Evolutionary conservation across 768 basidiomycete species (phyloP).

Genomic region (Erythrobasidium yunnanense): DNA sequence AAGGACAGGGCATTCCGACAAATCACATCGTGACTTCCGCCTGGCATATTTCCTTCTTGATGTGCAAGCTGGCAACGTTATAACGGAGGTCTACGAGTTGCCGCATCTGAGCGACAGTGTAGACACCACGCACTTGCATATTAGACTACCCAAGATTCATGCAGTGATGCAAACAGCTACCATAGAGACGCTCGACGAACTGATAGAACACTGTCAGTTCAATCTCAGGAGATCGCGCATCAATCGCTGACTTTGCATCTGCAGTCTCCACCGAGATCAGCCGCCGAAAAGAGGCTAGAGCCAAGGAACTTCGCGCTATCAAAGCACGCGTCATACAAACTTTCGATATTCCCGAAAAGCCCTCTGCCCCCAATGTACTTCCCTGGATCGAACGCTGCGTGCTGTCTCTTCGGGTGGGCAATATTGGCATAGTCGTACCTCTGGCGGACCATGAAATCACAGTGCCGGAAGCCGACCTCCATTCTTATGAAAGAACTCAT

Average conservation of each 20-base stretch:
- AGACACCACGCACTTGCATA: constrained; percentile 24
- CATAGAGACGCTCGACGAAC: constrained; percentile 78
- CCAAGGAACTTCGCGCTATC: constrained; percentile 66
- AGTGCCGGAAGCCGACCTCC: constrained; percentile 22
- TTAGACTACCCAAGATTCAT: constrained; percentile 58
- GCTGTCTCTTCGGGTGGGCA: constrained; percentile 45
- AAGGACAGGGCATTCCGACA: constrained; percentile 36
- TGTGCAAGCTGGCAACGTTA: constrained; percentile 45
- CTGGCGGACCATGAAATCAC: constrained; percentile 55
- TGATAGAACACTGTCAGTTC: constrained; percentile 58
- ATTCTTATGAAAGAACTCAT: constrained; percentile 39
- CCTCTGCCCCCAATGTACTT: constrained; percentile 5
- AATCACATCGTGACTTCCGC: constrained; percentile 53
- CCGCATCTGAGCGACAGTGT: constrained; percentile 20
- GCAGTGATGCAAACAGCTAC: constrained; percentile 92
- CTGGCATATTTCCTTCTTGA: constrained; percentile 80
- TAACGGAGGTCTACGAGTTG: constrained; percentile 4
- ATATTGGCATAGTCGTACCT: constrained; percentile 84
- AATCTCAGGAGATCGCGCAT: too few relatives aligned
- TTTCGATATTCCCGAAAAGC: constrained; percentile 48
- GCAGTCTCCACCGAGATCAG: constrained; percentile 53
- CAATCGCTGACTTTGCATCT: too few relatives aligned
- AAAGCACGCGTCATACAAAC: constrained; percentile 54
- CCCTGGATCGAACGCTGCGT: constrained; percentile 43
- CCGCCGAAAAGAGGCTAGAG: constrained; percentile 61